Conservation (phyloP, 495 filamentous ascomycete species). For the Apiosordaria backusii region DNA sequence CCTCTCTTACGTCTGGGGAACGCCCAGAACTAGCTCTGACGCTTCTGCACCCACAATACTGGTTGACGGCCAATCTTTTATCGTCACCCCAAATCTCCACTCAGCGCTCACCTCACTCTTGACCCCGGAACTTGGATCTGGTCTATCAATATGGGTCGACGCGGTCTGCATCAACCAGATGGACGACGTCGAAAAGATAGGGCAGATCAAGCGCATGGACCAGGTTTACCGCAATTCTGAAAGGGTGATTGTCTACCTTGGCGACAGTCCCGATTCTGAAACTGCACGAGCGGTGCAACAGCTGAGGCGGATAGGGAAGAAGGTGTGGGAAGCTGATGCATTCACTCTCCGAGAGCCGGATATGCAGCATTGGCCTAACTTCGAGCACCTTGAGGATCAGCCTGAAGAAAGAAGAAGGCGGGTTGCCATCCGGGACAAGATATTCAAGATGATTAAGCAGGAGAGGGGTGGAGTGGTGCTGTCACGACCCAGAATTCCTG, state of each 20-base stretch:
- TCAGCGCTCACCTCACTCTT: background rate
- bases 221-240: background rate
- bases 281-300: background rate
- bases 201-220: background rate
- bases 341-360: background rate
- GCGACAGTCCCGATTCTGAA: background rate
- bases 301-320: background rate
- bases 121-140: background rate
- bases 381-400: background rate
- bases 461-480: background rate
- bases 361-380: background rate
- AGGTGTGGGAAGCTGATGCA: background rate
- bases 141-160: background rate
- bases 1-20: slow-evolving; percentile 1
- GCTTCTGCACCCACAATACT: background rate
- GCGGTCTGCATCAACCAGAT: slow-evolving; percentile 5
- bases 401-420: background rate
- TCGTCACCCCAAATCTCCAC: background rate
- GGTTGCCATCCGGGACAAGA: background rate
- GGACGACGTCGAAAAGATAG: background rate
- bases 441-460: background rate
- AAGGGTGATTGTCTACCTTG: background rate
- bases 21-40: background rate
- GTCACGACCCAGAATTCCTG: background rate
- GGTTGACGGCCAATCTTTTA: background rate